Base-by-base conservation (phyloP, 2,329 filamentous ascomycete species). In the Monilinia vaccinii-corymbosi region DNA sequence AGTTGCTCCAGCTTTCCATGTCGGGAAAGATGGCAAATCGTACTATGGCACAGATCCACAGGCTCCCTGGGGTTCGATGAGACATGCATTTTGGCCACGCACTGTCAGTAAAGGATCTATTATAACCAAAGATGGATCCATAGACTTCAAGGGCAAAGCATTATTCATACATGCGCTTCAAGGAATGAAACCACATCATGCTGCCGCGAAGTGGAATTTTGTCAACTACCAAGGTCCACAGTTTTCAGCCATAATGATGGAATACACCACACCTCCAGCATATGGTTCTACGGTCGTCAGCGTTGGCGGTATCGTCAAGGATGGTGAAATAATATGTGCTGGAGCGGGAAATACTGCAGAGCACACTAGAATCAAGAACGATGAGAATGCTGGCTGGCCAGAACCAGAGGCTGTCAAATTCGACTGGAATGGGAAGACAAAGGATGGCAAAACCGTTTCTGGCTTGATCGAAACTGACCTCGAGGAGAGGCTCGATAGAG, bases 171-270 rank as follows among this genome's bases (percentile, higher is more conserved):
- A 94, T 73, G 92, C 91, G 45, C 78, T 97, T 55, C 94, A 97
- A 77, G 94, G 92, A 73, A 97, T 97, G 93, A 99, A 99, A 81
- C 94, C 94, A 45, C 94, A 99, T 74, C 95, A 99, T 73, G 89
- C 91, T 62, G 92, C 93, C 63, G 85, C 89, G 34, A 85, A 83
- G 64, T 99, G 94, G 94, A 96, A 94, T 76, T 99, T 97, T 77
- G 81, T 84, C 74, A 84, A 92, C 76, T 96, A 96, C 78, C 92
- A 97, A 73, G 87, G 89, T 16, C 87, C 91, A 25, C 90, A 80
- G 23, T 88, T 91, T 77, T 94, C 92, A 32, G 93, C 92, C 32
- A 77, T 96, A 66, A 79, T 97, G 78, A 99, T 99, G 94, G 89
- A 97, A 74, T 99, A 86, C 74, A 96, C 85, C 42, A 99, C 94